Evolutionary conservation across 2,329 filamentous ascomycete genomes (phyloP).

Genomic region (Beauveria sp.): DNA sequence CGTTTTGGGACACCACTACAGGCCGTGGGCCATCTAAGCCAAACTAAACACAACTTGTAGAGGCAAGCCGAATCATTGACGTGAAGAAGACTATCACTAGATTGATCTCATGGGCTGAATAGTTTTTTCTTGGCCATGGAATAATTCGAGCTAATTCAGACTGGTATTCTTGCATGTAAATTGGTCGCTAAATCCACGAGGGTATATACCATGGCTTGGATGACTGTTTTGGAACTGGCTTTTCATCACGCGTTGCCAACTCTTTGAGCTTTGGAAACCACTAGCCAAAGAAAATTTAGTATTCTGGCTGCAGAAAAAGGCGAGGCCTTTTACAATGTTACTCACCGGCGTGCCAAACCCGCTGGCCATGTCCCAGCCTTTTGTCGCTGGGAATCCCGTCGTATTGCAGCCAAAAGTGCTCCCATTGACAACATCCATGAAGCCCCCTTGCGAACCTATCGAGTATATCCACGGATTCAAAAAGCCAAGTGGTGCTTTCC

Average conservation of each 20-base stretch:
- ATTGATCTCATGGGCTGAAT: too few relatives aligned
- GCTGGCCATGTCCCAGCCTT: slow-evolving; percentile 6
- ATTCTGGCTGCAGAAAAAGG: not conserved
- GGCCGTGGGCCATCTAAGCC: not conserved
- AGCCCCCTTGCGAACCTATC: slow-evolving; percentile 7
- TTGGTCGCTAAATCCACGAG: not conserved
- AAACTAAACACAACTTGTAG: not conserved
- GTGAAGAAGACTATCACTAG: not conserved
- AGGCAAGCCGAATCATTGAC: not conserved
- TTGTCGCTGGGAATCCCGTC: not conserved
- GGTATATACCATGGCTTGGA: slow-evolving; percentile 6
- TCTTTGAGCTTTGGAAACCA: slow-evolving; percentile 5
- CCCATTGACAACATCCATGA: slow-evolving; percentile 1
- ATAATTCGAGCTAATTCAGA: too few relatives aligned
- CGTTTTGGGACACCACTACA: not conserved
- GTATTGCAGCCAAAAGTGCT: slow-evolving; percentile 3
- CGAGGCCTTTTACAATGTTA: not conserved
- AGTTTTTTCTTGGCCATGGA: too few relatives aligned
- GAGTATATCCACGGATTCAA: slow-evolving; percentile 41
- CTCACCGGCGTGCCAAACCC: slow-evolving; percentile 7
- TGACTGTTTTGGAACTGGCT: not conserved
- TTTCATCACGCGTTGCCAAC: not conserved
- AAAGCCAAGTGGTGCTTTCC: slow-evolving; percentile 37
- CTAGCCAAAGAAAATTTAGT: not conserved
- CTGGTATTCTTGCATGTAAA: not conserved